Evolutionary conservation across 2,329 filamentous ascomycete genomes (phyloP).

Genomic region (Colletotrichum agaves): DNA sequence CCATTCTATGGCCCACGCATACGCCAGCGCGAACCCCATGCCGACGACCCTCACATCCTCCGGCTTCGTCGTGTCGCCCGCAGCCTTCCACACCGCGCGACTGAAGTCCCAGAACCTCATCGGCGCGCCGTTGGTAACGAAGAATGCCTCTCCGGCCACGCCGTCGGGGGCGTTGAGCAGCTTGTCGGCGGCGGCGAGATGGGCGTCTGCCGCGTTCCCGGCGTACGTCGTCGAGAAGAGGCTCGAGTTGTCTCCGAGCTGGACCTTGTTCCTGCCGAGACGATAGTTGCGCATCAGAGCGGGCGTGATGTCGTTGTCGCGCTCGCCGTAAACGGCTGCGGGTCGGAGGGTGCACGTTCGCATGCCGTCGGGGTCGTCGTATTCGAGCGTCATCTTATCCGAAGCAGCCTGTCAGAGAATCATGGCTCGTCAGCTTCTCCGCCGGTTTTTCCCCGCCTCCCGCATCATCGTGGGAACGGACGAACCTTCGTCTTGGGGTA

Average conservation of each 20-base stretch:
- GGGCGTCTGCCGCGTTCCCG: constrained; percentile 70
- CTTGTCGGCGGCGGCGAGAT: constrained; percentile 68
- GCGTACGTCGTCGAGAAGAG: constrained; percentile 75
- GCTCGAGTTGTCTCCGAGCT: constrained; percentile 70
- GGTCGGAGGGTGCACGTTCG: constrained; percentile 35
- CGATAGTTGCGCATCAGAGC: constrained; percentile 65
- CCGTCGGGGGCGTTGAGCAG: constrained; percentile 58
- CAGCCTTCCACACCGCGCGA: constrained; percentile 61
- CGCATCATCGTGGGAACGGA: neutral
- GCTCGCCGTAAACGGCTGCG: constrained; percentile 37
- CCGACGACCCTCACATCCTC: constrained; percentile 25
- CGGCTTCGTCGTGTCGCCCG: constrained; percentile 25
- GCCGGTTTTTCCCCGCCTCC: neutral
- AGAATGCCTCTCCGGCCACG: constrained; percentile 71
- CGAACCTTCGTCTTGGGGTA: constrained; percentile 72
- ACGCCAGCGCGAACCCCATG: constrained; percentile 3
- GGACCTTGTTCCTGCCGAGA: constrained; percentile 65
- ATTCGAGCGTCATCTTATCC: constrained; percentile 34
- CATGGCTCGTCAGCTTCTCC: neutral
- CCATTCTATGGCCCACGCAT: constrained; percentile 42
- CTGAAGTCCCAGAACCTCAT: constrained; percentile 72
- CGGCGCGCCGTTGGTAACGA: constrained; percentile 72
- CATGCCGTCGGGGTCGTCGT: constrained; percentile 32
- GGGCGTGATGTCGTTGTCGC: constrained; percentile 66
- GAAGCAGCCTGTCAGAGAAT: constrained; percentile 18